phyloP scores from a whole-genome alignment of 306 rosid species.

The Vicia faba region DNA sequence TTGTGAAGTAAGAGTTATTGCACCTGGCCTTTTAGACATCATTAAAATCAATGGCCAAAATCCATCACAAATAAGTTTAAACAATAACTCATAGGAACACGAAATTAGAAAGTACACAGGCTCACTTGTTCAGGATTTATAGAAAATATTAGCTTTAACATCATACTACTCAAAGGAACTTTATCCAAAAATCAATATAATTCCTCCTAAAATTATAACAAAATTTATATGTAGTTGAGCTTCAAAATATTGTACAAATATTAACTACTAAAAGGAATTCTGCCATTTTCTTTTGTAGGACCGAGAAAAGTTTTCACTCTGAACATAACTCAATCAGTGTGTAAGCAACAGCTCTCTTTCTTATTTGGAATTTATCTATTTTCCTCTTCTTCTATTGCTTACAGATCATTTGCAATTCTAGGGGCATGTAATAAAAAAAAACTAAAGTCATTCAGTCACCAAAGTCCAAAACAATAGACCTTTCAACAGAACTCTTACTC shows the following conservation, averaged over 20 bases:
- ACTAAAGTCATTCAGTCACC: slow-evolving; percentile 4
- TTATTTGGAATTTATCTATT: slow-evolving; percentile 14
- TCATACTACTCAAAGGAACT: neutral
- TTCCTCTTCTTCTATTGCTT: neutral
- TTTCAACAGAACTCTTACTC: slow-evolving; percentile 12
- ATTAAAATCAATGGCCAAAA: slow-evolving; percentile 17
- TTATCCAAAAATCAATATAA: neutral
- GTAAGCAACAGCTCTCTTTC: neutral
- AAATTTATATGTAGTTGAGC: neutral
- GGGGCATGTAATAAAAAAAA: slow-evolving; percentile 12
- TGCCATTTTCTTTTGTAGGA: neutral
- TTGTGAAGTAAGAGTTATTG: slow-evolving; percentile 19
- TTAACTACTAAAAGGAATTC: slow-evolving; percentile 7
- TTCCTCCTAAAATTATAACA: slow-evolving; percentile 4
- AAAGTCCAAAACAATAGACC: slow-evolving; percentile 17
- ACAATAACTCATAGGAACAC: slow-evolving; percentile 14
- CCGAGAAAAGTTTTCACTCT: slow-evolving; percentile 5
- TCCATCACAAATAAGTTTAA: neutral
- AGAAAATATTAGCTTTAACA: neutral
- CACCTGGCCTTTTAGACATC: slow-evolving; percentile 18
- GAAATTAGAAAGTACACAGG: neutral
- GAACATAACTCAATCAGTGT: neutral
- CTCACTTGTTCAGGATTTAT: slow-evolving; percentile 10
- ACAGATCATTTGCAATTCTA: neutral
- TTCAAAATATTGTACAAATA: neutral